A percentile compares a stretch with the other conserved stretches of the same genome.
Conservation (phyloP, 2,329 filamentous ascomycete genomes). For the Ophiostoma pallidulum region DNA sequence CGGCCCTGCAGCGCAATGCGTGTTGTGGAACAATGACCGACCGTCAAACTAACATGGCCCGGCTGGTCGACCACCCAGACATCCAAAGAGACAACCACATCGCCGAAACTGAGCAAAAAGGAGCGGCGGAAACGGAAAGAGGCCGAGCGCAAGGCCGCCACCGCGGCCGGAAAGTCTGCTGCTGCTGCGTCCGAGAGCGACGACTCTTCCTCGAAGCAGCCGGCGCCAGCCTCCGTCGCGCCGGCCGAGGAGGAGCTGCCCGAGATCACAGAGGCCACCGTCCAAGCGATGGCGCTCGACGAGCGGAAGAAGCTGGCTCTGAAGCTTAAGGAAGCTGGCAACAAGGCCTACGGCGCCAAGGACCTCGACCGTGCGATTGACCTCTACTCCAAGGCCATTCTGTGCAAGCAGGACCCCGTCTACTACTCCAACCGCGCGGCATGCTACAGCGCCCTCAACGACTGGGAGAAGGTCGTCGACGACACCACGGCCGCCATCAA, state of each 20-base stretch:
- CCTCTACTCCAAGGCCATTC: conserved; percentile 88
- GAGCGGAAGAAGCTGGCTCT: conserved; percentile 79
- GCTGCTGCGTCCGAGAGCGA: conserved; percentile 26
- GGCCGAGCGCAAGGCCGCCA: conserved; percentile 44
- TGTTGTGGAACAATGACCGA: too few relatives aligned
- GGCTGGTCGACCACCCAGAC: too few relatives aligned
- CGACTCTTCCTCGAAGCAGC: conserved; percentile 20
- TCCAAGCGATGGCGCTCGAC: conserved; percentile 43
- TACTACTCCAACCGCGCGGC: conserved; percentile 98
- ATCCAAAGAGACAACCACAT: neutral
- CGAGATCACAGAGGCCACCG: conserved; percentile 51
- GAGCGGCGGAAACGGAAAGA: conserved; percentile 83
- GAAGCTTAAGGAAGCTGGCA: conserved; percentile 89
- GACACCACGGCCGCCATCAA: conserved; percentile 91
- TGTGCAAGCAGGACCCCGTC: conserved; percentile 95
- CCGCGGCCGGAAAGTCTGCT: conserved; percentile 48
- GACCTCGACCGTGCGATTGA: conserved; percentile 90
- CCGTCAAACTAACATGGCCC: too few relatives aligned
- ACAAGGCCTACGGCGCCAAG: conserved; percentile 92
- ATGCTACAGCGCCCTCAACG: conserved; percentile 85
- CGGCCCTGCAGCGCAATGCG: too few relatives aligned
- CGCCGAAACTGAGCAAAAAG: conserved; percentile 77
- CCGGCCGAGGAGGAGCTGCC: conserved; percentile 56
- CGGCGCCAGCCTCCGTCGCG: conserved; percentile 45
- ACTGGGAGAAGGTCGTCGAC: conserved; percentile 95